phyloP scores from a whole-genome alignment of 2,329 filamentous ascomycete genomes.

The Aspergillus sp. region DNA sequence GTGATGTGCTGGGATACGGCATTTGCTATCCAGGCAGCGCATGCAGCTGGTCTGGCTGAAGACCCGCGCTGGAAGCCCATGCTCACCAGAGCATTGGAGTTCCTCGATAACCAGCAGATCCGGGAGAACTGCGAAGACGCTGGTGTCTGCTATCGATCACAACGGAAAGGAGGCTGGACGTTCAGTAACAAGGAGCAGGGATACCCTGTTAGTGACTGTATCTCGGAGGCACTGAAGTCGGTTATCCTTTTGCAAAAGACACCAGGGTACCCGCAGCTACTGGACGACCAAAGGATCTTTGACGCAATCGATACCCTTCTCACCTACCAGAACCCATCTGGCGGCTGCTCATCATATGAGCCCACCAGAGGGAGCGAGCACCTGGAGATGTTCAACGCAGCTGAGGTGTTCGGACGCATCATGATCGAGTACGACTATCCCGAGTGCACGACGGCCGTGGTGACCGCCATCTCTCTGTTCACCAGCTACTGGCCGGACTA shows the following conservation, averaged over 20 bases:
- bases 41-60: conserved; percentile 75
- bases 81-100: conserved; percentile 77
- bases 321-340: conserved; percentile 83
- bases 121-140: conserved; percentile 77
- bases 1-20: conserved; percentile 97
- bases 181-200: conserved; percentile 92
- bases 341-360: conserved; percentile 92
- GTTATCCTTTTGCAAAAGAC: conserved; percentile 81
- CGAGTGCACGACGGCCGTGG: conserved; percentile 92
- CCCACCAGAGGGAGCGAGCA: conserved; percentile 72
- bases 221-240: conserved; percentile 83
- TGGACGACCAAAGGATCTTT: conserved; percentile 77
- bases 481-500: conserved; percentile 78
- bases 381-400: conserved; percentile 86
- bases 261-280: conserved; percentile 68
- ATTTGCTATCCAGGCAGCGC: conserved; percentile 79
- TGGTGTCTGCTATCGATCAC: conserved; percentile 80
- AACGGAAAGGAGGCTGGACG: conserved; percentile 89
- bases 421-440: conserved; percentile 99
- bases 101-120: conserved; percentile 89
- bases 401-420: conserved; percentile 93
- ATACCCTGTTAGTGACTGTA: conserved; percentile 93
- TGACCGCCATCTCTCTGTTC: conserved; percentile 84
- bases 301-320: conserved; percentile 89
- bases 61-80: conserved; percentile 78